Evolutionary conservation across 2,329 filamentous ascomycete genomes (phyloP).

Genomic region (Alternaria viburni): DNA sequence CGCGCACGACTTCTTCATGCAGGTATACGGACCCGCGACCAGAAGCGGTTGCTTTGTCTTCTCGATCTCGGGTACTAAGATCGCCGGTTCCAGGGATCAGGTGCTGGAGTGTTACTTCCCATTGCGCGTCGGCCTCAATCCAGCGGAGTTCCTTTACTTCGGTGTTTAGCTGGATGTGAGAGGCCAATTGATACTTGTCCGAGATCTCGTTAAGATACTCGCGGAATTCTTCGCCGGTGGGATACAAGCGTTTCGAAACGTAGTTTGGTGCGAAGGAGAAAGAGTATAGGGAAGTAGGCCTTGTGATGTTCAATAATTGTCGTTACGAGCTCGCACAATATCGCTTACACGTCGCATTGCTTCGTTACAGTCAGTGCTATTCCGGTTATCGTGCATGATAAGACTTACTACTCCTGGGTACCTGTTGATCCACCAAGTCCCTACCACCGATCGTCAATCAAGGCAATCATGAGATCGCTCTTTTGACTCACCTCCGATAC

Average conservation of each 20-base stretch:
- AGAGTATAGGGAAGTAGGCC: neutral
- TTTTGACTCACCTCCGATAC: neutral
- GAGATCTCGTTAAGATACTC: neutral
- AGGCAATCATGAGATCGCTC: neutral
- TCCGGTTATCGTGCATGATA: neutral
- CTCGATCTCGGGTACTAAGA: neutral
- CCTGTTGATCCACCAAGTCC: neutral
- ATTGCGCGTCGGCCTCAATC: neutral
- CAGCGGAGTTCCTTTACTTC: neutral
- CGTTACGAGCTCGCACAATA: neutral
- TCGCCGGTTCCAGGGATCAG: neutral
- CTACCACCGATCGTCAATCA: neutral
- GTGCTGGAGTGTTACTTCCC: neutral
- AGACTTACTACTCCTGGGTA: neutral
- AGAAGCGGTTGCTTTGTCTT: neutral
- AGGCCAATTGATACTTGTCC: neutral
- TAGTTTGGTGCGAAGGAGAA: neutral
- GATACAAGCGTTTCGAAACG: neutral
- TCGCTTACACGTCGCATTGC: constrained; percentile 1
- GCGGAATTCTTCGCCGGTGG: neutral
- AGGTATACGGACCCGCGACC: neutral
- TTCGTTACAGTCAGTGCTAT: neutral
- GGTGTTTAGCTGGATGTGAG: neutral
- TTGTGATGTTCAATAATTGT: neutral
- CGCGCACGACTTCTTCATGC: neutral